Evolutionary conservation across 106 monocot species (phyloP).

Genomic region (Allium sativum): DNA sequence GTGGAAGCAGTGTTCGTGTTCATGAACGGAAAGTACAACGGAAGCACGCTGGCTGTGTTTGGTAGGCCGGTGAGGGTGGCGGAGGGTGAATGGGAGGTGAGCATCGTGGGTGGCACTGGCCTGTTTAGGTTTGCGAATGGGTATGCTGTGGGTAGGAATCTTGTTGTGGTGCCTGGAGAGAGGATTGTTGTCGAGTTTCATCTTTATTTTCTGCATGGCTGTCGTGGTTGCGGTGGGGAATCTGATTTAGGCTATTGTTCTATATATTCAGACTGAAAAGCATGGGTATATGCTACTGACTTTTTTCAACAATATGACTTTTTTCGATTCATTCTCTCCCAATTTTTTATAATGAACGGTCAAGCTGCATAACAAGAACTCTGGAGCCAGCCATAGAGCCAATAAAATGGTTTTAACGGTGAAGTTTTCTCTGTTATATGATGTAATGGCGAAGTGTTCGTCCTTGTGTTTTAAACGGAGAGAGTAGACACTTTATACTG

Average conservation of each 20-base stretch:
- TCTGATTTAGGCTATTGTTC: background rate
- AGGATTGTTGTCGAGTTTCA: background rate
- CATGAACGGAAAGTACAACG: background rate
- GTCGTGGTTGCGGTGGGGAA: slow-evolving; percentile 1
- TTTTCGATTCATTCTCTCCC: too few species aligned
- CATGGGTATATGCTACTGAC: too few species aligned
- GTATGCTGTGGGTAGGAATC: slow-evolving; percentile 1
- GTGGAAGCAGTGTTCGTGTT: slow-evolving; percentile 4
- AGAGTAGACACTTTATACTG: too few species aligned
- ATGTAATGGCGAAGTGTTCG: too few species aligned
- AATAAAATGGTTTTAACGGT: too few species aligned
- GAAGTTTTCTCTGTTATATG: too few species aligned
- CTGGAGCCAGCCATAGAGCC: too few species aligned
- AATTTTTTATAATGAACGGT: too few species aligned
- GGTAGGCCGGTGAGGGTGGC: slow-evolving; percentile 1
- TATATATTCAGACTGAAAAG: background rate
- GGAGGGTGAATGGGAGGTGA: slow-evolving; percentile 2
- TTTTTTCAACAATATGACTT: too few species aligned
- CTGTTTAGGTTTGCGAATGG: background rate
- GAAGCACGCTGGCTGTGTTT: slow-evolving; percentile 1
- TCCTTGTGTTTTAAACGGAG: too few species aligned
- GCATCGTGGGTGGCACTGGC: background rate
- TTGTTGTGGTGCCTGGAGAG: slow-evolving; percentile 2
- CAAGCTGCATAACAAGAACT: too few species aligned
- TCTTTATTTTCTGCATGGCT: slow-evolving; percentile 1